Evolutionary conservation across 305 asterid species (phyloP).

Genomic region (Fraxinus angustifolia): DNA sequence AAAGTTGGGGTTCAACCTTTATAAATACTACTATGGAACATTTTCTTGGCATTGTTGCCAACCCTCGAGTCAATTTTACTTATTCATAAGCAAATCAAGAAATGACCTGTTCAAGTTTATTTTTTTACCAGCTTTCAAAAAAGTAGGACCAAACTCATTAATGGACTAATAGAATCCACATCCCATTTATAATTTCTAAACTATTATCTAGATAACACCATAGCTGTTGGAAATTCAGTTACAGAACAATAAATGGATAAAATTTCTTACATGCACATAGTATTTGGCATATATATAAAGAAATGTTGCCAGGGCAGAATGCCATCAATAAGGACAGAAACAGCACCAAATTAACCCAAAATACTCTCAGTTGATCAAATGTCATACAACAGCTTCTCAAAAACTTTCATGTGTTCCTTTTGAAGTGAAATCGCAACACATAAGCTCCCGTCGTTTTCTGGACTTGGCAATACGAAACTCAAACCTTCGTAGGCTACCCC

Average conservation of each 20-base stretch:
- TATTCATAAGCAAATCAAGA: neutral
- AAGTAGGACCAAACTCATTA: too few relatives aligned
- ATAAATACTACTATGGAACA: too few relatives aligned
- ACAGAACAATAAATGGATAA: neutral
- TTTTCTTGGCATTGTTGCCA: too few relatives aligned
- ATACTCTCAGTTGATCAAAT: constrained; percentile 22
- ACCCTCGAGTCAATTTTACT: too few relatives aligned
- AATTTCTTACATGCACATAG: neutral
- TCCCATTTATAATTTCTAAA: too few relatives aligned
- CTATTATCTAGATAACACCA: too few relatives aligned
- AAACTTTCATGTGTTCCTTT: constrained; percentile 71
- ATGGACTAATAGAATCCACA: too few relatives aligned
- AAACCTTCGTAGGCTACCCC: constrained; percentile 84
- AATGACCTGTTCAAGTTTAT: too few relatives aligned
- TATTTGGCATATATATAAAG: neutral
- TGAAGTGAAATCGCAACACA: constrained; percentile 76
- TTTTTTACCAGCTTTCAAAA: too few relatives aligned
- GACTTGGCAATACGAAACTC: constrained; percentile 76
- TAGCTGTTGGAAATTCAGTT: too few relatives aligned
- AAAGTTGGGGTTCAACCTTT: too few relatives aligned
- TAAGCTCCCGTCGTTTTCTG: constrained; percentile 62
- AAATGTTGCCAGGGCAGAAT: neutral
- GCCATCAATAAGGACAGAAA: neutral
- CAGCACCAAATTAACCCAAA: neutral
- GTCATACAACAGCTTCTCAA: constrained; percentile 64